Base-by-base conservation (phyloP, 208 protist genomes). In the Eutreptiella sp. region DNA sequence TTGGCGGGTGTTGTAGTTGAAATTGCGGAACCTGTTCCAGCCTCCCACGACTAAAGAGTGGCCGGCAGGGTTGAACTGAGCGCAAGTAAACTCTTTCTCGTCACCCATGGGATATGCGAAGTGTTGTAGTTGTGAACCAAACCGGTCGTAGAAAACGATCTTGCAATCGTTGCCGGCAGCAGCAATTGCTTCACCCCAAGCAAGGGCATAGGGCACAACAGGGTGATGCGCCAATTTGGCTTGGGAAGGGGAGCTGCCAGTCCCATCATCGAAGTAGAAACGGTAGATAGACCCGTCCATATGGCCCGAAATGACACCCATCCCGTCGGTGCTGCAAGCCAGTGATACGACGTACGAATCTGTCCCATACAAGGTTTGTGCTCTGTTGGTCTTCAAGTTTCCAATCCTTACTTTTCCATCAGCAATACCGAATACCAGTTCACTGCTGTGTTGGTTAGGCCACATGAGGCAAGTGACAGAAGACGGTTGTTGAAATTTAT, bases 331-430 rank as follows among this genome's bases (percentile, higher is more conserved):
- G 50, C 60, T 81, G 31, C 72, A 50, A 45, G 70, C 70, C 52
- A 97, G 64, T 36, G 81, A 81, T 9, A 96, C 78, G 34, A 89
- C 87, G 27, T 80, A 66, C 66, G 88, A 82, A 35, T 94, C 92
- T 60, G 94, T 74, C 16, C 72, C 52, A 80, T 92, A 97, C 34
- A 98, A 76, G 1, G 80, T 85, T 50, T 87, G 81, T 1, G 87
- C 83, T 72, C 94, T 96, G 74, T 97, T 97, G 9, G 76, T 81
- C 46, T 88, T 87, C 29, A 96, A 63, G 47, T 90, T 79, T 5
- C 91, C 93, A 27, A 96, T 77, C 64, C 87, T 83, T 34, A 95
- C 86, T 62, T 93, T 94, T 38, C 93, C 93, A 43, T 97, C 92
- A n/a, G 80, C 46, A 11, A 81, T 83, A 38, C 90, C 92, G 66